These are phyloP conservation scores for Sechiopsis laciniata DNA, from an alignment of 306 rosid genomes.

Conservation along the genomic window DNA sequence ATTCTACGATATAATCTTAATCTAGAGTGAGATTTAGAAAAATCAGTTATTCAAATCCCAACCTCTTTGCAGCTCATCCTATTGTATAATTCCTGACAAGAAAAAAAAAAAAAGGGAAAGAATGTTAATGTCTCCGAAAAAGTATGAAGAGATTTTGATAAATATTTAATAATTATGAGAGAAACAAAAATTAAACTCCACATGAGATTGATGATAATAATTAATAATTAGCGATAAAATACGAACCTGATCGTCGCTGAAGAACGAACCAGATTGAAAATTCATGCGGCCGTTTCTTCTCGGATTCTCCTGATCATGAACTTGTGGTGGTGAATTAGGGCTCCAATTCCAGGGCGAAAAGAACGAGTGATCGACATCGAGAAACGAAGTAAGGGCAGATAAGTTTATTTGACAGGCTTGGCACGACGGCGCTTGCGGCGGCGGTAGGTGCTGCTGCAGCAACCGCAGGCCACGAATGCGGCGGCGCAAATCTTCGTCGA, in stretches of 20 bases:
- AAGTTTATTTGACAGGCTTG: not conserved
- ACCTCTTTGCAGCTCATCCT: no score
- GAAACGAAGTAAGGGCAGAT: slow-evolving; percentile 24
- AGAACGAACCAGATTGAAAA: not conserved
- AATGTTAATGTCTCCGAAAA: no score
- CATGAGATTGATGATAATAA: not conserved
- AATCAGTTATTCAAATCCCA: no score
- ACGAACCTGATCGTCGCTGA: not conserved
- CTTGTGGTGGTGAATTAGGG: slow-evolving; percentile 1
- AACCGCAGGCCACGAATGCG: not conserved
- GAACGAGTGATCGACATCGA: slow-evolving; percentile 21
- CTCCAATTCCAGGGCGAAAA: slow-evolving; percentile 24
- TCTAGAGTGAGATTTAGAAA: no score
- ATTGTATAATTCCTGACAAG: no score
- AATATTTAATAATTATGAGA: no score
- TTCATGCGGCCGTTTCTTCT: not conserved
- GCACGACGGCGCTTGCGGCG: not conserved
- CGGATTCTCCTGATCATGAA: not conserved
- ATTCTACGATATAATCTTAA: no score
- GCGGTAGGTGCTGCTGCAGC: not conserved
- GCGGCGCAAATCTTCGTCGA: not conserved
- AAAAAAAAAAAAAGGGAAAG: no score
- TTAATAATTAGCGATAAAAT: not conserved
- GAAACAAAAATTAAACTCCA: no score
- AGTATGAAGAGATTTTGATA: no score